Percentiles rank a stretch among this genome's conserved stretches.
These are phyloP conservation scores for Cadophora gregata DNA, from an alignment of 2,329 filamentous ascomycete genomes.

Conservation along the genomic window DNA sequence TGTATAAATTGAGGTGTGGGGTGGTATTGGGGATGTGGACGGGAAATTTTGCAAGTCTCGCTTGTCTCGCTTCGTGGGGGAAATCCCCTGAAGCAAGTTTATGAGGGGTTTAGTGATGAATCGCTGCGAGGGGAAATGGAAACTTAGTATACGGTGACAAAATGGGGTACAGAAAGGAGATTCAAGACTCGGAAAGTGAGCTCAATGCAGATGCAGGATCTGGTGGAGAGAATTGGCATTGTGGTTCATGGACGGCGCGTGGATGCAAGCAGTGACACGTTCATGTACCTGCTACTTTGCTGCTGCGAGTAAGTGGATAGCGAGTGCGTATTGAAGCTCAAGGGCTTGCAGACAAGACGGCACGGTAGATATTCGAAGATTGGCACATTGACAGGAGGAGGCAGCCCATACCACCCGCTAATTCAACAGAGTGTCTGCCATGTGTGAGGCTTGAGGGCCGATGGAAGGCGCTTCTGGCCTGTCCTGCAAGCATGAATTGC, in stretches of 20 bases:
- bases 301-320: constrained; percentile 5
- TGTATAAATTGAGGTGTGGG: not conserved
- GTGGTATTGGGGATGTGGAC: not conserved
- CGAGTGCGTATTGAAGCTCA: not conserved
- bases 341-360: not conserved
- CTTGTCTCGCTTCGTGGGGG: constrained; percentile 4
- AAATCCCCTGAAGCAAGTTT: not conserved
- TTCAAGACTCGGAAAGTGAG: not conserved
- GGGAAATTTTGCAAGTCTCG: constrained; percentile 2
- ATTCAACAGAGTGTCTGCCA: not conserved
- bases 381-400: no score
- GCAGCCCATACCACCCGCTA: not conserved
- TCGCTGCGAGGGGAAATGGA: no score
- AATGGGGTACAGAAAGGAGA: not conserved
- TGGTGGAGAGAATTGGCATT: not conserved
- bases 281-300: constrained; percentile 5
- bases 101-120: not conserved
- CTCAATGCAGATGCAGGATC: not conserved
- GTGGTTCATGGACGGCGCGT: constrained; percentile 3
- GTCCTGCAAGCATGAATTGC: not conserved
- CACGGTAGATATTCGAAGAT: constrained; percentile 2
- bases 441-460: not conserved
- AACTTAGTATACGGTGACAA: not conserved
- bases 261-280: not conserved
- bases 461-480: constrained; percentile 10